Evolutionary conservation across 2,329 filamentous ascomycete species (phyloP), one percentile per base, ranked within the genome.

Genomic region (Botrytis elliptica): DNA sequence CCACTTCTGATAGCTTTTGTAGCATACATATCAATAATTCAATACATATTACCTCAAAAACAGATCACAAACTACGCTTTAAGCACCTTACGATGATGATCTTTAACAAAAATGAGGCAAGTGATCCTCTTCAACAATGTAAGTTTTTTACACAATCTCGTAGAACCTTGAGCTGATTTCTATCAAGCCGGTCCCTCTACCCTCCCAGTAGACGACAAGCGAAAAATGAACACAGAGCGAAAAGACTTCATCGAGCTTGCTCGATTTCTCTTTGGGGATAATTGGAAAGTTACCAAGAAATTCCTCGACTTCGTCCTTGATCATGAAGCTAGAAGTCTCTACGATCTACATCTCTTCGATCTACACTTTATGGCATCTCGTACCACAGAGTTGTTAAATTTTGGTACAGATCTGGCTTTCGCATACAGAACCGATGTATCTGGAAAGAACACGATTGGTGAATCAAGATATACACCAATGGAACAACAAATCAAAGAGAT

Each of bases 351-450:
- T 18, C 6, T 29, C n/a, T 29, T 3, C n/a, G 5, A 18, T 8
- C 3, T 12, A 57, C 1, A 4, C 3, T 8, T 5, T 2, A 0
- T 33, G 2, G 8, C 6, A 29, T 18, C 14, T 9, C 29, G 8
- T 4, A 14, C n/a, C 52, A 6, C 14, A 3, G n/a, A 29, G 3
- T 18, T 18, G 14, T 29, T 57, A 29, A 0, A 0, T 29, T 1
- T 57, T 3, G 52, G 52, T 18, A 57, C n/a, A 9, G 14, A 18
- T 57, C n/a, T 57, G n/a, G 52, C n/a, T 29, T 18, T 16, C 1
- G 52, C 52, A 18, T 33, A 33, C 52, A 57, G n/a, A 29, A 4
- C 14, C 5, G n/a, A 29, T 16, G 8, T 29, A 29, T 4, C 52
- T 55, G 14, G 14, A 55, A 55, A 55, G 2, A 16, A 55, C 1